These are phyloP conservation scores for Penicillium crustosum DNA, from an alignment of 2,329 filamentous ascomycete species.

Conservation along the genomic window DNA sequence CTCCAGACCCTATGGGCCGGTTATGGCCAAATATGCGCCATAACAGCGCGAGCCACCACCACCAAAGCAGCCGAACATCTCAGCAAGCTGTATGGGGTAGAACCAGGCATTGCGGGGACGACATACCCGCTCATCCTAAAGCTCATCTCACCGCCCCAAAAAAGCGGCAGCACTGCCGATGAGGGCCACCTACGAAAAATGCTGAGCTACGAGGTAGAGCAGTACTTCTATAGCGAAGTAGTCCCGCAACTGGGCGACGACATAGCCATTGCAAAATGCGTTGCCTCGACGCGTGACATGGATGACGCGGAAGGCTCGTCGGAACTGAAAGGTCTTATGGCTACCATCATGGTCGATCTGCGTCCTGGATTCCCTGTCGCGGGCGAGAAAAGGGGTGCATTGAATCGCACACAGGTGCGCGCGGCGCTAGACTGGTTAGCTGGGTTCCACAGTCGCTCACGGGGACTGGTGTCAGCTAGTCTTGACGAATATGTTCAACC, in stretches of 20 bases:
- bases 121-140: conserved; percentile 55
- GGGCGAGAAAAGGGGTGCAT: conserved; percentile 39
- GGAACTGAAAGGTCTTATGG: conserved; percentile 41
- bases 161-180: conserved; percentile 36
- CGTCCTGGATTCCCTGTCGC: conserved; percentile 55
- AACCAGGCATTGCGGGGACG: conserved; percentile 15
- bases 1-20: conserved; percentile 51
- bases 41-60: conserved; percentile 46
- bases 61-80: conserved; percentile 25
- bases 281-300: conserved; percentile 46
- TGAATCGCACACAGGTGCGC: conserved; percentile 51
- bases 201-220: conserved; percentile 66
- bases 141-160: conserved; percentile 55
- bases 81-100: conserved; percentile 21
- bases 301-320: conserved; percentile 26
- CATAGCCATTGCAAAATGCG: conserved; percentile 53
- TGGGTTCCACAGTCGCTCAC: conserved; percentile 59
- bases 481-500: conserved; percentile 43
- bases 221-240: conserved; percentile 62
- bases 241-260: conserved; percentile 50
- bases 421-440: conserved; percentile 64
- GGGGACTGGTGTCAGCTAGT: conserved; percentile 35
- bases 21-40: conserved; percentile 56
- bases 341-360: conserved; percentile 61
- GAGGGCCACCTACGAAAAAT: conserved; percentile 67